Evolutionary conservation across 371 early-diverging fungal species (phyloP).

Genomic region (Saksenaea vasiformis): DNA sequence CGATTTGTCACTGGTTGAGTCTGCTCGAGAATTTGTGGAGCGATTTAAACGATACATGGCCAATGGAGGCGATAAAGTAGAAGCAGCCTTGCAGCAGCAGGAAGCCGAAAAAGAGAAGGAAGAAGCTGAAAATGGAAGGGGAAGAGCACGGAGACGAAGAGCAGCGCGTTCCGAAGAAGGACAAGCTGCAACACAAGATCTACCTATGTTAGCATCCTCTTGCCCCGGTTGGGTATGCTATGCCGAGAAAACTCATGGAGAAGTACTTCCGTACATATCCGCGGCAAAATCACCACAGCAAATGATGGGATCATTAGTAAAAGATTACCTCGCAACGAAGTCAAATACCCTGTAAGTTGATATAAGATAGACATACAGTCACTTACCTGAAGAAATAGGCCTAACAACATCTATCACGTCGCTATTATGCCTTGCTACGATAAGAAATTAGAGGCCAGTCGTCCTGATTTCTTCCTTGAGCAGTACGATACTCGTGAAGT

Average conservation of each 20-base stretch:
- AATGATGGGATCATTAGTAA: constrained; percentile 91
- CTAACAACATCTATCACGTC: constrained; percentile 86
- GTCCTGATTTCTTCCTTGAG: constrained; percentile 87
- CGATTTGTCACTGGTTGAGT: constrained; percentile 82
- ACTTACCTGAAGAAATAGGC: constrained; percentile 27
- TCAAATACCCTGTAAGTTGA: constrained; percentile 52
- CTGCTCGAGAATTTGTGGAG: constrained; percentile 88
- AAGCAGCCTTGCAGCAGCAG: constrained; percentile 33
- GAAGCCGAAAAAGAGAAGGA: constrained; percentile 23
- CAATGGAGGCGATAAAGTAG: constrained; percentile 45
- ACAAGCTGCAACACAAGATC: constrained; percentile 18
- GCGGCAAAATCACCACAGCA: constrained; percentile 94
- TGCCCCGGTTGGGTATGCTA: constrained; percentile 98
- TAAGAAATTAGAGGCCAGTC: constrained; percentile 96
- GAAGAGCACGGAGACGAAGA: constrained; percentile 27
- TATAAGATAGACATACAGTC: neutral
- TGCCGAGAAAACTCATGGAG: constrained; percentile 96
- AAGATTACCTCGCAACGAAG: constrained; percentile 73
- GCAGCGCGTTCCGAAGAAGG: constrained; percentile 18
- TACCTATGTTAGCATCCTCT: constrained; percentile 82
- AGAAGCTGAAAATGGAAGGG: constrained; percentile 14
- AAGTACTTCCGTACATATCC: constrained; percentile 81
- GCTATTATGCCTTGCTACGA: constrained; percentile 98
- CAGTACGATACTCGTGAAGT: constrained; percentile 84
- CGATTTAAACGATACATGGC: constrained; percentile 57